A percentile compares a stretch with the other conserved stretches of the same genome.
These are phyloP conservation scores for Monosporascus ibericus DNA, from an alignment of 2,329 filamentous ascomycete species.

Conservation along the genomic window DNA sequence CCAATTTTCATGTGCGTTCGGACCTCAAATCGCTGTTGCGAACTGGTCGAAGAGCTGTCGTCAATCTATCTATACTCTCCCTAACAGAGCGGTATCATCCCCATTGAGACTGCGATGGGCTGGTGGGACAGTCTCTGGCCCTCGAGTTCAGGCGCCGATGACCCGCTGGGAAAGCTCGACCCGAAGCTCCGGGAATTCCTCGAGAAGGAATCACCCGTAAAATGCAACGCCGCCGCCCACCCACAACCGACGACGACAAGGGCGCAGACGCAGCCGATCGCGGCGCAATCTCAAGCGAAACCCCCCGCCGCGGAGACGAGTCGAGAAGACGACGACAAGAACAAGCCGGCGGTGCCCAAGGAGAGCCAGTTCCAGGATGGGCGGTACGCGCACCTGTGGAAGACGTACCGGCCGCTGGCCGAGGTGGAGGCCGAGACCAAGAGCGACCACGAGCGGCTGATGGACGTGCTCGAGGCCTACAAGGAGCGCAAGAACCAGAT, in stretches of 20 bases:
- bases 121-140: slow-evolving; percentile 51
- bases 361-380: slow-evolving; percentile 53
- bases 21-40: no score
- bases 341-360: slow-evolving; percentile 32
- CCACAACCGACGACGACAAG: slow-evolving; percentile 7
- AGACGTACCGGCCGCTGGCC: slow-evolving; percentile 71
- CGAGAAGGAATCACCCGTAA: slow-evolving; percentile 71
- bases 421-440: slow-evolving; percentile 64
- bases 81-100: background rate
- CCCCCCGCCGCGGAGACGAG: background rate
- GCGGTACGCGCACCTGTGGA: slow-evolving; percentile 83
- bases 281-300: background rate
- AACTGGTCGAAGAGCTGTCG: background rate
- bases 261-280: slow-evolving; percentile 2
- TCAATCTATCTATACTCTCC: background rate
- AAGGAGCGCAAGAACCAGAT: slow-evolving; percentile 76
- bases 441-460: slow-evolving; percentile 73
- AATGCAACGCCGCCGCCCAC: slow-evolving; percentile 41
- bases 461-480: slow-evolving; percentile 74
- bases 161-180: slow-evolving; percentile 71
- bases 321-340: slow-evolving; percentile 2
- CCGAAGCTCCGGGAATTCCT: slow-evolving; percentile 80
- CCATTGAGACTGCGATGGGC: slow-evolving; percentile 38
- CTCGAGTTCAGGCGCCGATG: slow-evolving; percentile 42
- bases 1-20: no score